Percentiles rank a stretch among this genome's conserved stretches.
These are phyloP conservation scores for Apiospora arundinis DNA, from an alignment of 2,329 filamentous ascomycete genomes.

Conservation along the genomic window DNA sequence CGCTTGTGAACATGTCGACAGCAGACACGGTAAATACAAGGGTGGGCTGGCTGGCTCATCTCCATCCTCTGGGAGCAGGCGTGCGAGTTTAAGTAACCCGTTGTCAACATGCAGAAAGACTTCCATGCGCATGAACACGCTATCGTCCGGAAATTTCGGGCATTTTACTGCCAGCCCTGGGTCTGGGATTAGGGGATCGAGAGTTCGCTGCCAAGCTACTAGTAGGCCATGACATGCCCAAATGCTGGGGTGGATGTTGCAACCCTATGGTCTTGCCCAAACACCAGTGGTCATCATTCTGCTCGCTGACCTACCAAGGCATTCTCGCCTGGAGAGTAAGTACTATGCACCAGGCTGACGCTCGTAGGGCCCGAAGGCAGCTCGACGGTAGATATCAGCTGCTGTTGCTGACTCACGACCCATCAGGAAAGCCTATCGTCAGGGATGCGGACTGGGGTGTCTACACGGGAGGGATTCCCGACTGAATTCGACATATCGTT, in stretches of 20 bases:
- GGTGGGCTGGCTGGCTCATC: not conserved
- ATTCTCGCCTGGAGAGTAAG: not conserved
- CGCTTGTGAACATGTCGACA: not conserved
- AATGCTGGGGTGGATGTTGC: not conserved
- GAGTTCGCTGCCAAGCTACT: not conserved
- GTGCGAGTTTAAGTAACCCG: not conserved
- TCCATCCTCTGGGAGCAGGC: too few species aligned
- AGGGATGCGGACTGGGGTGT: not conserved
- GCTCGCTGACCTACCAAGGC: not conserved
- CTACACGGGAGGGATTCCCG: not conserved
- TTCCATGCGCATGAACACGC: too few species aligned
- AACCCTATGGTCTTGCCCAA: not conserved
- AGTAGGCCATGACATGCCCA: not conserved
- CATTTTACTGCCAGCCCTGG: not conserved
- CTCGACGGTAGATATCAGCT: not conserved
- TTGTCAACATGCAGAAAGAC: not conserved
- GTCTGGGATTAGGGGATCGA: not conserved
- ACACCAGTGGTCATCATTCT: not conserved
- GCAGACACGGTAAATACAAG: not conserved
- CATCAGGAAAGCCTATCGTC: not conserved
- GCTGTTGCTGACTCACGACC: not conserved
- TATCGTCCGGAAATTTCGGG: not conserved
- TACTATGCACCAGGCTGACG: not conserved
- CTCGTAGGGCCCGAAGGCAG: not conserved
- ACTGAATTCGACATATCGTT: not conserved